Evolutionary conservation across 1,284 basidiomycete species (phyloP), one percentile per base, ranked within the genome.

Genomic region (Psilocybe mexicana): DNA sequence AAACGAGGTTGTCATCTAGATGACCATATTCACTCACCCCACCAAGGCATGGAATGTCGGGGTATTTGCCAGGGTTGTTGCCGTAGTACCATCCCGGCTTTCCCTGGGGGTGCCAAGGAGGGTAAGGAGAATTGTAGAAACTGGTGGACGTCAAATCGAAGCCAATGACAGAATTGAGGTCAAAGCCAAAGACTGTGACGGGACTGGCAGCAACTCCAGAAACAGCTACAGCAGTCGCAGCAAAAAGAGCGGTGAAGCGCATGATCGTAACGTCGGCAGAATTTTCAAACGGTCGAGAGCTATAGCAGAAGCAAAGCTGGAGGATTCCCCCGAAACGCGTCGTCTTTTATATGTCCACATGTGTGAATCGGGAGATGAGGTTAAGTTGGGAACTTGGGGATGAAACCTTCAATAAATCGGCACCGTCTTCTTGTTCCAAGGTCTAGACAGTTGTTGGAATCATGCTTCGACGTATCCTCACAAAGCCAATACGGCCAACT

Each of bases 81-180:
- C 77, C 76, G 38, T 66, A 74, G 66, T 77, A 79, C 77, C 78
- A 79, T 18, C 77, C 77, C 40, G 77, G 77, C 18, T 69, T 42
- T 38, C 66, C 54, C 2, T 64, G 66, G 12, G 44, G 18, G 33
- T 66, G 35, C 77, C 76, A 78, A 25, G 77, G 77, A 24, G 73
- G 66, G 30, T 65, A 63, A 10, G 77, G 76, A 10, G 78, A 71
- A 46, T 74, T 74, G 50, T 73, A 79, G 56, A 69, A 35, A 62
- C 74, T 77, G 23, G 30, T 26, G 6, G 59, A 12, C 42, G 62
- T 70, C 51, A 77, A 63, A 46, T 70, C 64, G 40, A 61, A 28
- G 18, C 68, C 69, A 35, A 72, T 43, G 45, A 49, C 18, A 14
- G 36, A 6, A 12, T 26, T 44, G 43, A 63, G 50, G 46, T 55